Conservation (phyloP, 2,329 filamentous ascomycete genomes). For the Leptographium wingfieldii region DNA sequence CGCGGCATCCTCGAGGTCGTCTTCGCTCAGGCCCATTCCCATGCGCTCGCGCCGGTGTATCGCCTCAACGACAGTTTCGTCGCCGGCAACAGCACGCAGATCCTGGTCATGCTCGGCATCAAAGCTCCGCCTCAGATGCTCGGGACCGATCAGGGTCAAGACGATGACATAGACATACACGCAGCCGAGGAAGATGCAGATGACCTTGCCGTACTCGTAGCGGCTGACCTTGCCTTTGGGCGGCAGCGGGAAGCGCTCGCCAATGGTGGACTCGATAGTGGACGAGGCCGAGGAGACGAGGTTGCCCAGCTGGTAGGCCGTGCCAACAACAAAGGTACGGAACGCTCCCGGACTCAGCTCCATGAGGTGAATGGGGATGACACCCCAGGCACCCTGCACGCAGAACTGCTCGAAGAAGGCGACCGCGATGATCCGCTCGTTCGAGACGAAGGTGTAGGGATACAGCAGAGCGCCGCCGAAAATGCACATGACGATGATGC, state of each 20-base stretch:
- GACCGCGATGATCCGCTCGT: constrained; percentile 45
- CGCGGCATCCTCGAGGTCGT: constrained; percentile 12
- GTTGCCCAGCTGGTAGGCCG: constrained; percentile 67
- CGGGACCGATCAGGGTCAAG: constrained; percentile 50
- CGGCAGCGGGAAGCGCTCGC: constrained; percentile 60
- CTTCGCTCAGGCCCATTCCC: constrained; percentile 11
- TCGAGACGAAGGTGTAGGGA: constrained; percentile 56
- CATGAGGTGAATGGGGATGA: constrained; percentile 68
- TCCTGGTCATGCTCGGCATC: constrained; percentile 37
- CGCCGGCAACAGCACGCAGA: constrained; percentile 31
- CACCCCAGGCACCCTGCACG: constrained; percentile 65
- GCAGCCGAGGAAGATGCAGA: constrained; percentile 83
- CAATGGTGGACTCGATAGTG: constrained; percentile 65
- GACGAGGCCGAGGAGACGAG: constrained; percentile 56
- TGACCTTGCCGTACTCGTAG: constrained; percentile 70
- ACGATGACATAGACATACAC: constrained; percentile 55
- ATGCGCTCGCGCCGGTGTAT: constrained; percentile 12
- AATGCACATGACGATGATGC: constrained; percentile 49
- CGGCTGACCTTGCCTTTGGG: constrained; percentile 33
- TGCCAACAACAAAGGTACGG: constrained; percentile 62
- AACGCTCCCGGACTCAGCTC: constrained; percentile 62
- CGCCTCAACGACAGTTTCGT: constrained; percentile 19
- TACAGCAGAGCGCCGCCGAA: constrained; percentile 52
- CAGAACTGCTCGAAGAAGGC: constrained; percentile 61
- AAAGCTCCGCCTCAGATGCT: constrained; percentile 38